A percentile compares a stretch with the other conserved stretches of the same genome.
These are phyloP conservation scores for Astragalus membranaceus DNA, from an alignment of 306 rosid species.

Conservation along the genomic window DNA sequence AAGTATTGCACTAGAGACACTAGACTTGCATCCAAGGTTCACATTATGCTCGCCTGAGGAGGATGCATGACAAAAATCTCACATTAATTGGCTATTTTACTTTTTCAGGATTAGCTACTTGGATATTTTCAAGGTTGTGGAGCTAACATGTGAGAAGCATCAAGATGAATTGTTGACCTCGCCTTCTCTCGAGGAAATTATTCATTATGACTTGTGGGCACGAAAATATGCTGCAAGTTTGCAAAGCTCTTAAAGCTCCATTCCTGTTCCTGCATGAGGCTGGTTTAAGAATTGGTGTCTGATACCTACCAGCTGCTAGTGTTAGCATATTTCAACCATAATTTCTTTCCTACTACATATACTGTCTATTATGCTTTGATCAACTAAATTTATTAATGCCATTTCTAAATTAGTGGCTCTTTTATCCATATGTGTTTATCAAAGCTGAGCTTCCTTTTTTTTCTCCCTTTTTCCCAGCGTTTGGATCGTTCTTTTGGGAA, in stretches of 20 bases:
- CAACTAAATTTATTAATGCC: too few relatives aligned
- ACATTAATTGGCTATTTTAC: neutral
- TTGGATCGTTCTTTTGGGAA: too few relatives aligned
- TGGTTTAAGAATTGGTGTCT: neutral
- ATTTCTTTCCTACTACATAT: too few relatives aligned
- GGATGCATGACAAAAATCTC: neutral
- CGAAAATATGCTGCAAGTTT: conserved; percentile 65
- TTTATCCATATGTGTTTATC: too few relatives aligned
- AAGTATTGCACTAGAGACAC: neutral
- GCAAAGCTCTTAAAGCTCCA: conserved; percentile 34
- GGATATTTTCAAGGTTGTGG: conserved; percentile 92
- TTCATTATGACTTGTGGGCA: conserved; percentile 90
- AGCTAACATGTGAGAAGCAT: conserved; percentile 85
- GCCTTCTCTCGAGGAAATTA: conserved; percentile 90
- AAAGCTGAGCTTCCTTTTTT: too few relatives aligned
- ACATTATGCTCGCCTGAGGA: too few relatives aligned
- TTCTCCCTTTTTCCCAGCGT: too few relatives aligned
- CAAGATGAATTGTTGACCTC: conserved; percentile 48
- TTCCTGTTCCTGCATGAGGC: conserved; percentile 58
- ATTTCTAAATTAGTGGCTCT: too few relatives aligned
- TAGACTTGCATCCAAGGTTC: too few relatives aligned
- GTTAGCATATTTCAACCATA: neutral
- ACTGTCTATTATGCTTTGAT: too few relatives aligned
- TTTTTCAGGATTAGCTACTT: conserved; percentile 75
- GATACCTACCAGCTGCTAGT: conserved; percentile 10